A percentile compares a stretch with the other conserved stretches of the same genome.
Evolutionary conservation across 371 early-diverging fungal species (phyloP).

Genomic region (Encephalitozoon hellem): DNA sequence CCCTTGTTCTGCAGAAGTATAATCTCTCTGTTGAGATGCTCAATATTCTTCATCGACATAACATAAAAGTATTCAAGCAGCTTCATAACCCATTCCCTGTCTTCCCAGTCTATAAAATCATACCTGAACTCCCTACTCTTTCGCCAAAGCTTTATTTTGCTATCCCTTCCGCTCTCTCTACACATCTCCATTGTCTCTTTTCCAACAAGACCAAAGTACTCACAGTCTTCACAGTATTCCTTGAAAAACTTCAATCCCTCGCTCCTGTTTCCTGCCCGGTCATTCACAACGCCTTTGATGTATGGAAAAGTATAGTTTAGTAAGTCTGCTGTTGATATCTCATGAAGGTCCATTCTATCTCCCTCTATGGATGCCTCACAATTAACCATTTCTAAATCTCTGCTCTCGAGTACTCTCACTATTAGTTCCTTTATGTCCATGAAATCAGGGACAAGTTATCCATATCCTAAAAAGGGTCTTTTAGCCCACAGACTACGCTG

Average conservation of each 20-base stretch:
- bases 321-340: not conserved
- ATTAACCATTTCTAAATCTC: not conserved
- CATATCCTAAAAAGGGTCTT: not conserved
- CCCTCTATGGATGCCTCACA: not conserved
- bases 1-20: not conserved
- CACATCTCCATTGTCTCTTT: not conserved
- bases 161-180: not conserved
- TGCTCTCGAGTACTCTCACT: not conserved
- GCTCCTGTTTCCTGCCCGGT: not conserved
- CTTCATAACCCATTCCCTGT: slow-evolving; percentile 19
- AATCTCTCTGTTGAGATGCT: slow-evolving; percentile 13
- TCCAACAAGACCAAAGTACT: not conserved
- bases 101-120: slow-evolving; percentile 35
- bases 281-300: not conserved
- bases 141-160: slow-evolving; percentile 6
- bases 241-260: not conserved
- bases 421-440: not conserved
- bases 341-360: not conserved
- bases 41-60: slow-evolving; percentile 8
- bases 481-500: no score
- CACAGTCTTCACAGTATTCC: slow-evolving; percentile 21
- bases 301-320: not conserved
- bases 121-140: slow-evolving; percentile 6
- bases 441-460: not conserved
- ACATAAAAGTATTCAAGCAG: slow-evolving; percentile 38